Conservation (phyloP, 192 early-diverging fungal genomes). For the Umbelopsis ramanniana region DNA sequence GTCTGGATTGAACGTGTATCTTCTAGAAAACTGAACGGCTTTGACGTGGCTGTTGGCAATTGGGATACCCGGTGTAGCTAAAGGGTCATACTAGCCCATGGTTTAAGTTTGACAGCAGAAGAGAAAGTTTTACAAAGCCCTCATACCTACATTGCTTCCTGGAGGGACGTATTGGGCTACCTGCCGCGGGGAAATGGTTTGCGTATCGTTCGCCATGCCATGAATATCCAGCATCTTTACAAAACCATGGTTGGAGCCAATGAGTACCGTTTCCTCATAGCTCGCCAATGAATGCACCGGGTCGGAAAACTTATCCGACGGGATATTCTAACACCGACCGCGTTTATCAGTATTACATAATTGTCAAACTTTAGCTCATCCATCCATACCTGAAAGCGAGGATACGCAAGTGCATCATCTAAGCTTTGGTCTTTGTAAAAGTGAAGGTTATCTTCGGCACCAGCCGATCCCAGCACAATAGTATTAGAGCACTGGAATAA, state of each 20-base stretch:
- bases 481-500: background rate
- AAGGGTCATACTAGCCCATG: background rate
- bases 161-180: background rate
- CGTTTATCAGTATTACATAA: background rate
- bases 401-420: background rate
- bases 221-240: constrained; percentile 6
- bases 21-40: constrained; percentile 13
- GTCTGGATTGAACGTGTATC: background rate
- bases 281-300: constrained; percentile 31
- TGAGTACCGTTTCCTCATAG: constrained; percentile 12
- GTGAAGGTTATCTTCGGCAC: constrained; percentile 14
- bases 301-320: background rate
- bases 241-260: constrained; percentile 20
- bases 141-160: background rate
- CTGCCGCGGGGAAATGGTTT: background rate
- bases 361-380: background rate
- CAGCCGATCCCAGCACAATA: constrained; percentile 19
- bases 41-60: constrained; percentile 24
- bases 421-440: constrained; percentile 25
- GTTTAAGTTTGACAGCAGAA: background rate
- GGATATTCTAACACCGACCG: constrained; percentile 1
- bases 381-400: constrained; percentile 21
- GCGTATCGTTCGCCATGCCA: background rate
- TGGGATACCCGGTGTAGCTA: background rate
- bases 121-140: background rate